Conservation (phyloP, 2,329 filamentous ascomycete genomes). For the Huntiella decipiens region DNA sequence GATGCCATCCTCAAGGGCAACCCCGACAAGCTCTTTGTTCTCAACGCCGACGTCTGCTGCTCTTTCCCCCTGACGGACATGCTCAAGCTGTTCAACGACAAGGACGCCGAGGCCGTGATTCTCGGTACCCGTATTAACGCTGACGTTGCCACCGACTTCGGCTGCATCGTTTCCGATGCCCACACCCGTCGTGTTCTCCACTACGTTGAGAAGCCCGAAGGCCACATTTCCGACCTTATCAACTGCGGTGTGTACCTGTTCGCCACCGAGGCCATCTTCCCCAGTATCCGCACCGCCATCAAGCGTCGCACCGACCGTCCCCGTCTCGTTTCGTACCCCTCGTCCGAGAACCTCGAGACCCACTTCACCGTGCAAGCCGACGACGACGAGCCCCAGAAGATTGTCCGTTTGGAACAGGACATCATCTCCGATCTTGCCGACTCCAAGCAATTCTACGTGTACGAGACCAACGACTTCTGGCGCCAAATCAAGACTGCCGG, state of each 20-base stretch:
- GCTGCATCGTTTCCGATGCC: slow-evolving; percentile 87
- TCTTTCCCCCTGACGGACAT: slow-evolving; percentile 93
- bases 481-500: slow-evolving; percentile 99
- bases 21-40: slow-evolving; percentile 87
- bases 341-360: slow-evolving; percentile 75
- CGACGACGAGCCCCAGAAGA: slow-evolving; percentile 61
- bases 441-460: slow-evolving; percentile 93
- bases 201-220: slow-evolving; percentile 98
- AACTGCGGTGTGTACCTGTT: slow-evolving; percentile 99
- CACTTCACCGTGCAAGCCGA: slow-evolving; percentile 38
- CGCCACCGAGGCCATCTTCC: slow-evolving; percentile 87
- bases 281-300: slow-evolving; percentile 81
- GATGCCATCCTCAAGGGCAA: slow-evolving; percentile 94
- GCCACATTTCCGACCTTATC: slow-evolving; percentile 93
- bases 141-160: slow-evolving; percentile 87
- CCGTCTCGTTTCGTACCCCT: slow-evolving; percentile 84
- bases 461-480: slow-evolving; percentile 99
- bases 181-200: slow-evolving; percentile 92
- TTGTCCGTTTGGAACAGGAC: slow-evolving; percentile 90
- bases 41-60: slow-evolving; percentile 98
- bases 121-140: slow-evolving; percentile 79
- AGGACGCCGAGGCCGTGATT: slow-evolving; percentile 91
- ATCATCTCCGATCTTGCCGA: slow-evolving; percentile 90
- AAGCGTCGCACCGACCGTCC: slow-evolving; percentile 87
- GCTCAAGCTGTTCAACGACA: slow-evolving; percentile 84